These are phyloP conservation scores for Spergularia marina DNA, from an alignment of 148 eudicot species.

Conservation along the genomic window DNA sequence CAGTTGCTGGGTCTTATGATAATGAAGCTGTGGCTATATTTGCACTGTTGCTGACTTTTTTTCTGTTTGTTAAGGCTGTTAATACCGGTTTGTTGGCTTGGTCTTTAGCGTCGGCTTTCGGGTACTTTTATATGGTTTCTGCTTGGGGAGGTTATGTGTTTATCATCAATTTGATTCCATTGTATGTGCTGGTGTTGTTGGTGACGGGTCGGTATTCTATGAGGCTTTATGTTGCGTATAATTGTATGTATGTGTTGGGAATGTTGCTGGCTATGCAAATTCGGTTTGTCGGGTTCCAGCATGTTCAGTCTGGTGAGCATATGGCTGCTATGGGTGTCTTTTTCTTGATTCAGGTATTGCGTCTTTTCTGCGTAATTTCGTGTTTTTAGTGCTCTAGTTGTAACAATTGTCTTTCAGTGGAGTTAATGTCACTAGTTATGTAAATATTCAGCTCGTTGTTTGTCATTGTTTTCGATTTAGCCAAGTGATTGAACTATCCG, in stretches of 20 bases:
- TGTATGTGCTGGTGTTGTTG: constrained; percentile 85
- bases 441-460: background rate
- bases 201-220: constrained; percentile 88
- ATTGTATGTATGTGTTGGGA: constrained; percentile 85
- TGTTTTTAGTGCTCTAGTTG: background rate
- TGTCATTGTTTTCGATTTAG: background rate
- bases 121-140: constrained; percentile 97
- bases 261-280: constrained; percentile 98
- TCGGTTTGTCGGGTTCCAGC: constrained; percentile 97
- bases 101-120: constrained; percentile 83
- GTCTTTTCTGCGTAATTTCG: background rate
- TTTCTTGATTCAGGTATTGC: constrained; percentile 88
- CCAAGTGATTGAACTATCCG: background rate
- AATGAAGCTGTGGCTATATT: constrained; percentile 95
- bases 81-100: constrained; percentile 91
- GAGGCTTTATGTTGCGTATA: constrained; percentile 94
- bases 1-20: constrained; percentile 96
- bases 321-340: constrained; percentile 99
- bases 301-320: constrained; percentile 98
- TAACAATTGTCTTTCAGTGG: background rate
- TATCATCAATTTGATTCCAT: constrained; percentile 85
- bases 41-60: constrained; percentile 79
- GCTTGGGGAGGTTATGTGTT: constrained; percentile 99
- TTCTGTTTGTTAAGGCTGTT: constrained; percentile 92
- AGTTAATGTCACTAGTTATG: background rate